These are phyloP conservation scores for Populus hybrid DNA, from an alignment of 441 rosid genomes.

Conservation along the genomic window DNA sequence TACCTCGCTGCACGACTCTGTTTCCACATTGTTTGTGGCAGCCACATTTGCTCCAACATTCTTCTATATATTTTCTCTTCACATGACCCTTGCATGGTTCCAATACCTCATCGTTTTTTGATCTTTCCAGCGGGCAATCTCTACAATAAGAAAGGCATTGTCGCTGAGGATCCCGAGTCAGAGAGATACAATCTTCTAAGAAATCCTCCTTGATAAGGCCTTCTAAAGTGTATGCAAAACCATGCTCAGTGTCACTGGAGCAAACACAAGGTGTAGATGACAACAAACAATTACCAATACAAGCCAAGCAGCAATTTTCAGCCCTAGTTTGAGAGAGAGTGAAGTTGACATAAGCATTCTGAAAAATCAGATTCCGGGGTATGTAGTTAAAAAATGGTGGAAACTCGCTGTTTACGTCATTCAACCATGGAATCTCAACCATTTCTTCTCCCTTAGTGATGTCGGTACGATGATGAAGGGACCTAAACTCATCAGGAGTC, in stretches of 20 bases:
- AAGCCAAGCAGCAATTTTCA: slow-evolving; percentile 13
- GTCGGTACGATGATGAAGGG: slow-evolving; percentile 8
- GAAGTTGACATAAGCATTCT: slow-evolving; percentile 5
- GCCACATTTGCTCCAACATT: slow-evolving; percentile 21
- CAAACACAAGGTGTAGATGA: slow-evolving; percentile 13
- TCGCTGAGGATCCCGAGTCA: background rate
- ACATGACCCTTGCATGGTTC: slow-evolving; percentile 11
- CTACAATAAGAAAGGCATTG: background rate
- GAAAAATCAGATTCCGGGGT: background rate
- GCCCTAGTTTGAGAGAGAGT: slow-evolving; percentile 1
- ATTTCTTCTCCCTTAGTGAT: slow-evolving; percentile 13
- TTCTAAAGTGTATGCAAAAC: slow-evolving; percentile 13
- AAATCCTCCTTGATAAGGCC: slow-evolving; percentile 15
- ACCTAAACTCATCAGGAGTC: background rate
- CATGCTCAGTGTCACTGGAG: slow-evolving; percentile 12
- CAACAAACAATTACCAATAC: slow-evolving; percentile 9
- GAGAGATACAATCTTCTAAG: slow-evolving; percentile 8
- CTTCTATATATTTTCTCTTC: slow-evolving; percentile 14
- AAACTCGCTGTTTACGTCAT: background rate
- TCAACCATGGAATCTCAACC: background rate
- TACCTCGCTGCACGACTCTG: slow-evolving; percentile 25
- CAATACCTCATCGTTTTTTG: background rate
- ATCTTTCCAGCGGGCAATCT: slow-evolving; percentile 16
- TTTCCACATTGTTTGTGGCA: slow-evolving; percentile 18
- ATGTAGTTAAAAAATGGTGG: slow-evolving; percentile 8